Evolutionary conservation across 1,139 yeast species (phyloP).

Genomic region (Candida tropicalis): DNA sequence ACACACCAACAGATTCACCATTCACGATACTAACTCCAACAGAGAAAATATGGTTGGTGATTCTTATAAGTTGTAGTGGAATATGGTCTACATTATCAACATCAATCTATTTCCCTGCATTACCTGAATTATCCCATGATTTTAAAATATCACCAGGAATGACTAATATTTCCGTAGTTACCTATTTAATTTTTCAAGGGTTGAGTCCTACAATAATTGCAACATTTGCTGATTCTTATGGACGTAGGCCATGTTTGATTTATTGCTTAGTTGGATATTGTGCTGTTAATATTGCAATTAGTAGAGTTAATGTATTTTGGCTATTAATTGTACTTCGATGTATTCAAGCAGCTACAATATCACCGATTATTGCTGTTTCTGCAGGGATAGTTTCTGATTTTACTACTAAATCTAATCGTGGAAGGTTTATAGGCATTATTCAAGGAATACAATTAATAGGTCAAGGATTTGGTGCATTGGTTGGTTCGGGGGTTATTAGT

Average conservation of each 20-base stretch:
- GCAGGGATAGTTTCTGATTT: constrained; percentile 73
- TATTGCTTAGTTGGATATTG: constrained; percentile 39
- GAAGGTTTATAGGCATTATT: constrained; percentile 61
- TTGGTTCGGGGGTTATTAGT: constrained; percentile 68
- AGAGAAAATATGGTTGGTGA: constrained; percentile 25
- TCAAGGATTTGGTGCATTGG: constrained; percentile 73
- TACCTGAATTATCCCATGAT: constrained; percentile 52
- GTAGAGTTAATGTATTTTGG: constrained; percentile 29
- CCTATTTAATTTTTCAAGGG: constrained; percentile 73
- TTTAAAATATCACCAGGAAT: constrained; percentile 57
- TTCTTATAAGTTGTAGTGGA: constrained; percentile 33
- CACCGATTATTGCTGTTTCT: constrained; percentile 68
- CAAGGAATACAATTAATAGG: constrained; percentile 70
- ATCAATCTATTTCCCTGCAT: constrained; percentile 75
- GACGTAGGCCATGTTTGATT: constrained; percentile 67
- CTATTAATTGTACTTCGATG: constrained; percentile 44
- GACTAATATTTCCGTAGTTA: constrained; percentile 69
- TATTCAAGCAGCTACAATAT: constrained; percentile 69
- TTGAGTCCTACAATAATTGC: constrained; percentile 66
- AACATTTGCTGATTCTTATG: constrained; percentile 65
- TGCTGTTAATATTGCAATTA: constrained; percentile 28
- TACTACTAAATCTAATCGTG: constrained; percentile 62
- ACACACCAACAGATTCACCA: not conserved
- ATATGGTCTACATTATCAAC: constrained; percentile 67
- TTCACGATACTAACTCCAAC: constrained; percentile 14